phyloP scores from a whole-genome alignment of 345 rosid genomes.

The Kandelia obovata region DNA sequence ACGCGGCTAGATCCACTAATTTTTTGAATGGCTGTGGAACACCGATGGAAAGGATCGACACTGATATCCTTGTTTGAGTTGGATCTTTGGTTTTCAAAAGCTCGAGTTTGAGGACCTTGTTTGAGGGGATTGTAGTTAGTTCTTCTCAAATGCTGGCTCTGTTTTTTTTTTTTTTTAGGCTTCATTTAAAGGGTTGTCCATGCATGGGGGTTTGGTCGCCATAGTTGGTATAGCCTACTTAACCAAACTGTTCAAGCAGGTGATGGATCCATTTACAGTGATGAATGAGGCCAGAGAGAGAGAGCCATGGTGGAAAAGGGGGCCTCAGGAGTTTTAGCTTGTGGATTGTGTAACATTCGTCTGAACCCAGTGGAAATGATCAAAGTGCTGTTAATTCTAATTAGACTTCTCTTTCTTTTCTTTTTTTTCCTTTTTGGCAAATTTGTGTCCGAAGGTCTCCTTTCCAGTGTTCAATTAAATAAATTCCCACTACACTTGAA shows the following conservation, averaged over 20 bases:
- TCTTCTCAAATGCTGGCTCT: conserved; percentile 8
- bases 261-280: conserved; percentile 11
- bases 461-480: not conserved
- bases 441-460: not conserved
- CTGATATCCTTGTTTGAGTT: conserved; percentile 9
- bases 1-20: conserved; percentile 45
- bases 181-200: not conserved
- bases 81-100: conserved; percentile 7
- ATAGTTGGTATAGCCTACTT: conserved; percentile 12
- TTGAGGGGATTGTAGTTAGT: conserved; percentile 14
- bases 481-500: too few relatives aligned
- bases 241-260: conserved; percentile 8
- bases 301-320: not conserved
- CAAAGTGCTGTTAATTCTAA: not conserved
- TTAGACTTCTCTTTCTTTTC: not conserved
- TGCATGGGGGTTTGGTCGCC: conserved; percentile 4
- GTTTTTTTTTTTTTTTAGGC: not conserved
- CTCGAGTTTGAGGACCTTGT: not conserved
- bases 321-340: conserved; percentile 2
- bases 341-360: conserved; percentile 14
- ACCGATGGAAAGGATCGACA: conserved; percentile 13
- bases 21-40: not conserved
- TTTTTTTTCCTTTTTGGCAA: not conserved
- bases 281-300: conserved; percentile 14
- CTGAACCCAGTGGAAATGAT: conserved; percentile 3